A percentile compares a stretch with the other conserved stretches of the same genome.
Conservation (phyloP, 768 basidiomycete genomes). For the Gelatoporia subvermispora region DNA sequence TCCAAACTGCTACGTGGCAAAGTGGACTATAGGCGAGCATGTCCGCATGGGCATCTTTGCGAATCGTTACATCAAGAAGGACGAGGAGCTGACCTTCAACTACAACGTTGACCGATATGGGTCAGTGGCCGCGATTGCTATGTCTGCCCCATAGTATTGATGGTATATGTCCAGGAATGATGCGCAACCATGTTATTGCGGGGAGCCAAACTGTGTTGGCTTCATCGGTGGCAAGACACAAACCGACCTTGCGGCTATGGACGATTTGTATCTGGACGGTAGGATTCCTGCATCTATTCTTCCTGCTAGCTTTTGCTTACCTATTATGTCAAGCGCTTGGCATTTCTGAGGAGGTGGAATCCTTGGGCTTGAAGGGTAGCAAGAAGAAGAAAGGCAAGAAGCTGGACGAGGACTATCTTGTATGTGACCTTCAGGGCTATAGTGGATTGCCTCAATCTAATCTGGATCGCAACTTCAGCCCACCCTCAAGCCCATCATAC, state of each 20-base stretch:
- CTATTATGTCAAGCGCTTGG: slow-evolving; percentile 86
- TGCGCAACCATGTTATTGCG: slow-evolving; percentile 92
- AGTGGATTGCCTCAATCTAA: neutral
- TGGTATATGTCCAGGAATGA: slow-evolving; percentile 59
- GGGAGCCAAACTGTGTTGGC: slow-evolving; percentile 92
- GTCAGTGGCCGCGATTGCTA: slow-evolving; percentile 38
- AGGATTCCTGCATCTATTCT: too few species aligned
- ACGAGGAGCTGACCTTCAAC: slow-evolving; percentile 96
- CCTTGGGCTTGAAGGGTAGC: slow-evolving; percentile 75
- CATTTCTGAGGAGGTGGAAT: slow-evolving; percentile 86
- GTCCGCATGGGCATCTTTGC: slow-evolving; percentile 99
- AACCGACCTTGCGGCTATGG: slow-evolving; percentile 91
- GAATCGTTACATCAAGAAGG: slow-evolving; percentile 65
- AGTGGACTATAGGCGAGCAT: slow-evolving; percentile 88
- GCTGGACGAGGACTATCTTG: slow-evolving; percentile 91
- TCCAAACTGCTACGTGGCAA: slow-evolving; percentile 96
- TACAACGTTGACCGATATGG: slow-evolving; percentile 99
- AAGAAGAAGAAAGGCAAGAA: slow-evolving; percentile 91
- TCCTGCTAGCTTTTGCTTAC: neutral
- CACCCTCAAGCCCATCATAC: slow-evolving; percentile 63
- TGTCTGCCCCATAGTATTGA: neutral
- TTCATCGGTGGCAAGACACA: slow-evolving; percentile 98
- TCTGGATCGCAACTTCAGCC: slow-evolving; percentile 46
- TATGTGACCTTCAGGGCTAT: slow-evolving; percentile 25
- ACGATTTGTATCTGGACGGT: slow-evolving; percentile 94